Base-by-base conservation (phyloP, 306 rosid genomes). In the Astragalus membranaceus region DNA sequence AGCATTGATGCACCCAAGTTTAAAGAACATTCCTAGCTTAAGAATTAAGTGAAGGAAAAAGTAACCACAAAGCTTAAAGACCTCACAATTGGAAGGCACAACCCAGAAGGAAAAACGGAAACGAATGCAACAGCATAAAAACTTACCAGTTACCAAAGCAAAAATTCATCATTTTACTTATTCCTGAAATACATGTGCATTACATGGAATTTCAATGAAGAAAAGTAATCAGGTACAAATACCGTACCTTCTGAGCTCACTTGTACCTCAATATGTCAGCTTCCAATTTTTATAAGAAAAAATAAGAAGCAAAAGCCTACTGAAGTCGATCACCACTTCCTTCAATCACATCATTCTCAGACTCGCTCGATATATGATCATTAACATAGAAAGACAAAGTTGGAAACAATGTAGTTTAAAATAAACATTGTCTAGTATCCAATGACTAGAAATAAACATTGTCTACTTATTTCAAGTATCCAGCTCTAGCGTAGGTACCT, bases 401-500 rank as follows among this genome's bases (percentile, higher is more conserved):
- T 26, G 30, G 30, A 26, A 26, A 76, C 53, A 83, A 51, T 23
- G 65, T 30, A 37, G 47, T 47, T 26, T 66, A 66, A 78, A 53
- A 70, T 10, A 1, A 59, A n/a, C 50, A 68, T 30, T 78, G 72
- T 51, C 68, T 73, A 23, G 65, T 26, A 26, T 26, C 30, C 30
- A 26, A 26, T 1, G 30, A 26, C 30, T 3, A n/a, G n/a, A 3
- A 26, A 26, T 26, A 26, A 1, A 26, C 30, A 26, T 26, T 26
- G 30, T 3, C 30, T 26, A 26, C 3, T 58, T 41, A 67, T 78
- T 66, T 69, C 78, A 70, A 54, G 64, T 72, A 50, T 65, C 77
- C 89, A 41, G 30, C 67, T 62, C 76, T 86, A 46, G 44, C 60
- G 29, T 10, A 73, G 59, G 77, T 86, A 85, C 87, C 91, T 82